A percentile compares a stretch with the other conserved stretches of the same genome.
Evolutionary conservation across 2,329 filamentous ascomycete genomes (phyloP).

Genomic region (Aureobasidium namibiae): DNA sequence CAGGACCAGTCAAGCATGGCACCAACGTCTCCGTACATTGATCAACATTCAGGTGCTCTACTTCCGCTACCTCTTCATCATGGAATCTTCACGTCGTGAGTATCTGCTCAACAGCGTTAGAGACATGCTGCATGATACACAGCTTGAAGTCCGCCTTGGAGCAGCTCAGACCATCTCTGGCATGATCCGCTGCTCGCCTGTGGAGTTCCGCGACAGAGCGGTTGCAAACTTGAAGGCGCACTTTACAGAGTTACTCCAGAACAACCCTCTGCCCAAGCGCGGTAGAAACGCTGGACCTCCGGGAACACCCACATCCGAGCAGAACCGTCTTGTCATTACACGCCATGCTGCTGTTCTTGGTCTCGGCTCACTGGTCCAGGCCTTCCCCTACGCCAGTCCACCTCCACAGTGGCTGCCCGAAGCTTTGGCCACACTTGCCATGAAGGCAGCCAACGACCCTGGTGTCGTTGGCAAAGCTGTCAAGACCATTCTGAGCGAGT

Average conservation of each 20-base stretch:
- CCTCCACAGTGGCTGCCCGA: conserved; percentile 92
- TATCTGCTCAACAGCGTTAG: conserved; percentile 87
- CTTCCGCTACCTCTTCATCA: conserved; percentile 89
- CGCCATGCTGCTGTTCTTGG: conserved; percentile 89
- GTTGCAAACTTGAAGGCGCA: conserved; percentile 67
- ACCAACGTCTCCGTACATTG: conserved; percentile 85
- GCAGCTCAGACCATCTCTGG: conserved; percentile 89
- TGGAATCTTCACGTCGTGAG: conserved; percentile 64
- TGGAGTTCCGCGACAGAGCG: conserved; percentile 66
- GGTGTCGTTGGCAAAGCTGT: conserved; percentile 94
- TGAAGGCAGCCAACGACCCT: conserved; percentile 76
- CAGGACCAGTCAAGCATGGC: conserved; percentile 77
- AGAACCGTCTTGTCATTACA: conserved; percentile 68
- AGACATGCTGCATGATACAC: conserved; percentile 83
- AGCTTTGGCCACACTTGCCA: conserved; percentile 75
- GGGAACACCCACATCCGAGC: conserved; percentile 60
- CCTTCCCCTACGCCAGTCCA: conserved; percentile 91
- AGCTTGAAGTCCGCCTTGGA: conserved; percentile 88
- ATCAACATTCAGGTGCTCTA: conserved; percentile 99
- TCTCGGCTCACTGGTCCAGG: conserved; percentile 82
- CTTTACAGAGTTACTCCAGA: conserved; percentile 68
- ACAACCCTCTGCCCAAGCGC: conserved; percentile 78
- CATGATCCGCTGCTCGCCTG: conserved; percentile 94
- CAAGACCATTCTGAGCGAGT: conserved; percentile 87
- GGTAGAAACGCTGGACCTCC: conserved; percentile 25